Conservation (phyloP, 495 filamentous ascomycete genomes). For the Podospora pseudoanserina region DNA sequence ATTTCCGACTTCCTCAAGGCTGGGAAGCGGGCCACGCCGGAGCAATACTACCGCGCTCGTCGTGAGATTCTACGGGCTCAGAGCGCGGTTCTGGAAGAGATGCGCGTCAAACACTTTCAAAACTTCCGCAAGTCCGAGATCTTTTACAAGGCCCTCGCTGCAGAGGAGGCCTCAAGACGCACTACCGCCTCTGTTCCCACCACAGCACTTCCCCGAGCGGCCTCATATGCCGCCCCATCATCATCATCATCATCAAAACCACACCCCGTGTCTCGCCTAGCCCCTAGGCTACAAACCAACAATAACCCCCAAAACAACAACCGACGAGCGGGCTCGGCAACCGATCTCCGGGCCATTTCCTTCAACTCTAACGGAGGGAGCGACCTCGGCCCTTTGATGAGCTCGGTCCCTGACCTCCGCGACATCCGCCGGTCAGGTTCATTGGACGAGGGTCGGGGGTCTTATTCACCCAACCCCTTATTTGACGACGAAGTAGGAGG, state of each 20-base stretch:
- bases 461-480: constrained; percentile 36
- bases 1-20: constrained; percentile 77
- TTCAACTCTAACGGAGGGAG: constrained; percentile 31
- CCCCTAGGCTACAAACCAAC: constrained; percentile 32
- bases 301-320: constrained; percentile 17
- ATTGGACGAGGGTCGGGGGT: constrained; percentile 38
- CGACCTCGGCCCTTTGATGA: constrained; percentile 33
- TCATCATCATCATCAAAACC: constrained; percentile 33
- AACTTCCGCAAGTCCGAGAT: constrained; percentile 88
- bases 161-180: constrained; percentile 68
- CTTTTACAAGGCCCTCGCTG: constrained; percentile 91
- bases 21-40: constrained; percentile 66
- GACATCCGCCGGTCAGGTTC: constrained; percentile 37
- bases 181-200: constrained; percentile 25
- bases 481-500: constrained; percentile 56
- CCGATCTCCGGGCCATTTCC: constrained; percentile 36
- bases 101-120: constrained; percentile 73
- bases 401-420: constrained; percentile 26
- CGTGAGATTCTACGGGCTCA: constrained; percentile 79
- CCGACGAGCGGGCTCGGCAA: constrained; percentile 43
- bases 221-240: constrained; percentile 28
- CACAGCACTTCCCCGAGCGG: constrained; percentile 31
- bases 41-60: constrained; percentile 80
- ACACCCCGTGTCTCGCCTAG: constrained; percentile 38
- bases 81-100: constrained; percentile 73